These are phyloP conservation scores for Leptomonas seymouri DNA, from an alignment of 208 protist genomes.

Conservation along the genomic window DNA sequence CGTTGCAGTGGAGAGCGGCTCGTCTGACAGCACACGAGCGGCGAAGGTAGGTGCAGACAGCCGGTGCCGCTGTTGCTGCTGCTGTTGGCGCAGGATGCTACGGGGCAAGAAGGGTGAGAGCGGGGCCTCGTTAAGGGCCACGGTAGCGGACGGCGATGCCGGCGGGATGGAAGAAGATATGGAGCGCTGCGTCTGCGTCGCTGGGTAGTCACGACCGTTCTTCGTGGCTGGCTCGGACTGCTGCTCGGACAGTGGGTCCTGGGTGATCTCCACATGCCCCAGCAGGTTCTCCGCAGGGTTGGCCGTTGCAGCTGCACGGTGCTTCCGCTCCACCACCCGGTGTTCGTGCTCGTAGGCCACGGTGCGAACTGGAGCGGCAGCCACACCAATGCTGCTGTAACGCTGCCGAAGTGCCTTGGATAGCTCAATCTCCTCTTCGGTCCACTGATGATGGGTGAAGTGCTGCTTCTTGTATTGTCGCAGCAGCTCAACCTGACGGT, in stretches of 20 bases:
- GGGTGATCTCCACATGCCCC: conserved; percentile 6
- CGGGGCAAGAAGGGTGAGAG: conserved; percentile 39
- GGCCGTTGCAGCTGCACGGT: conserved; percentile 6
- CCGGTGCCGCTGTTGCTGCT: conserved; percentile 15
- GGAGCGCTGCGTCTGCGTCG: conserved; percentile 21
- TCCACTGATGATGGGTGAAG: conserved; percentile 55
- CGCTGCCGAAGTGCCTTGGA: conserved; percentile 43
- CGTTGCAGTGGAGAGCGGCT: not conserved
- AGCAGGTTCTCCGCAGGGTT: not conserved
- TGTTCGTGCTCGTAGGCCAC: conserved; percentile 33
- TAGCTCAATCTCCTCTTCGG: conserved; percentile 47
- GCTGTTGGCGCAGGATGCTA: conserved; percentile 22
- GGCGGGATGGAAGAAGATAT: not conserved
- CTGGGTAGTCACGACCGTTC: not conserved
- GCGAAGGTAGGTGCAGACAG: not conserved
- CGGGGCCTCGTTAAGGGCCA: conserved; percentile 7
- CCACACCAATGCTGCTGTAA: conserved; percentile 32
- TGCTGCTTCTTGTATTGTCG: conserved; percentile 38
- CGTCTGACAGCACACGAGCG: not conserved
- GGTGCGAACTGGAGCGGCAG: conserved; percentile 41
- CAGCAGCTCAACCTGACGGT: conserved; percentile 45
- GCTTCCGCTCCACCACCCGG: conserved; percentile 22
- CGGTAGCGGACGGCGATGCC: conserved; percentile 10
- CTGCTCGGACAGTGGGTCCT: conserved; percentile 12
- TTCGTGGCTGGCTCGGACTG: not conserved